phyloP scores from a whole-genome alignment of 306 rosid species.

The Dalbergia cultrata region DNA sequence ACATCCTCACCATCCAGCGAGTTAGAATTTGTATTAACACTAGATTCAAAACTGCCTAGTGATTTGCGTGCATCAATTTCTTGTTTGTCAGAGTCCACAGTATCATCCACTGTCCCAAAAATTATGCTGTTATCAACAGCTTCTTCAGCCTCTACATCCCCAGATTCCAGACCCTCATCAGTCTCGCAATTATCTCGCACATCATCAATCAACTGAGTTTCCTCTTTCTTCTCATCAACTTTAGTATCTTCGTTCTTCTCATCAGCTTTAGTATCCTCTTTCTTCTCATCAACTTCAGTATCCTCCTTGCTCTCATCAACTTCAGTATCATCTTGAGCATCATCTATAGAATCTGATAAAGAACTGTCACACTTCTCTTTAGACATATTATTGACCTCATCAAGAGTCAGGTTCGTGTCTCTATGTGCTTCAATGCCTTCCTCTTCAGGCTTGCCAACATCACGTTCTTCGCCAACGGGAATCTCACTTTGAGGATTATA shows the following conservation, averaged over 20 bases:
- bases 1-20: slow-evolving; percentile 64
- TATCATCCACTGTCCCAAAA: slow-evolving; percentile 51
- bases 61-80: slow-evolving; percentile 57
- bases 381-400: slow-evolving; percentile 48
- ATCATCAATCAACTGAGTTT: slow-evolving; percentile 44
- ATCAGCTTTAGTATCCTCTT: slow-evolving; percentile 53
- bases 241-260: slow-evolving; percentile 50
- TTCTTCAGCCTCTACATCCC: slow-evolving; percentile 55
- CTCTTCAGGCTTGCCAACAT: slow-evolving; percentile 52
- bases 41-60: slow-evolving; percentile 59
- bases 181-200: slow-evolving; percentile 56
- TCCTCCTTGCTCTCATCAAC: slow-evolving; percentile 45
- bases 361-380: slow-evolving; percentile 56
- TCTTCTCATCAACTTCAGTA: slow-evolving; percentile 50
- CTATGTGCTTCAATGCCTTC: slow-evolving; percentile 55
- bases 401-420: slow-evolving; percentile 49
- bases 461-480: slow-evolving; percentile 53
- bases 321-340: slow-evolving; percentile 56
- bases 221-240: slow-evolving; percentile 61
- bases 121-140: slow-evolving; percentile 52
- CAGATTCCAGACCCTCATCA: slow-evolving; percentile 55
- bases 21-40: slow-evolving; percentile 52
- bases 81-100: slow-evolving; percentile 52
- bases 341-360: slow-evolving; percentile 51
- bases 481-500: slow-evolving; percentile 62